Percentiles rank a stretch among this genome's conserved stretches.
phyloP scores from a whole-genome alignment of 345 rosid species.

The Arabis hirsuta region DNA sequence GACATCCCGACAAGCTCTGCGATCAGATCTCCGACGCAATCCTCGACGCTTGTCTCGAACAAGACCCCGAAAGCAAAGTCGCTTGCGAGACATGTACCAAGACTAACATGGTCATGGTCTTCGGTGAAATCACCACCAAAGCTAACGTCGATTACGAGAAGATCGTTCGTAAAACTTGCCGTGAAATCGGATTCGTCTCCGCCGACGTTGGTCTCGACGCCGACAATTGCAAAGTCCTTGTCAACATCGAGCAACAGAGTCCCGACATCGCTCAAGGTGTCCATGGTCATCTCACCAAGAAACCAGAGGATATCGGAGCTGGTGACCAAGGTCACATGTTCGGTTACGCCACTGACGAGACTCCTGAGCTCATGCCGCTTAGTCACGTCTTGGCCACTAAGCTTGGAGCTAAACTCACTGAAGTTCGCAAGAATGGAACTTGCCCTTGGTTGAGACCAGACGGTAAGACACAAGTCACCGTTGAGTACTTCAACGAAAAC shows the following conservation, averaged over 20 bases:
- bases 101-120: conserved; percentile 84
- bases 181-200: conserved; percentile 61
- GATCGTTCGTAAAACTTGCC: conserved; percentile 74
- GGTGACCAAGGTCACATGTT: conserved; percentile 86
- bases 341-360: conserved; percentile 77
- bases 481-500: conserved; percentile 46
- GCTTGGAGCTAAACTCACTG: conserved; percentile 76
- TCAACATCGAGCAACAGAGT: conserved; percentile 74
- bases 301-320: conserved; percentile 73
- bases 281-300: conserved; percentile 69
- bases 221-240: conserved; percentile 68
- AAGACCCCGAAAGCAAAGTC: conserved; percentile 77
- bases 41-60: conserved; percentile 70
- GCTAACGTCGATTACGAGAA: conserved; percentile 70
- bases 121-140: conserved; percentile 76
- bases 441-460: conserved; percentile 49
- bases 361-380: conserved; percentile 74
- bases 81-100: conserved; percentile 81
- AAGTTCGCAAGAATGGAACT: conserved; percentile 60
- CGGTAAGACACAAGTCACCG: conserved; percentile 50
- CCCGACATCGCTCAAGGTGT: conserved; percentile 80
- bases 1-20: conserved; percentile 81
- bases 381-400: conserved; percentile 75
- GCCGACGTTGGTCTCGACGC: conserved; percentile 71
- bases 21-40: conserved; percentile 77